Evolutionary conservation across 2,329 filamentous ascomycete genomes (phyloP).

Genomic region (Diaporthe ampelina): DNA sequence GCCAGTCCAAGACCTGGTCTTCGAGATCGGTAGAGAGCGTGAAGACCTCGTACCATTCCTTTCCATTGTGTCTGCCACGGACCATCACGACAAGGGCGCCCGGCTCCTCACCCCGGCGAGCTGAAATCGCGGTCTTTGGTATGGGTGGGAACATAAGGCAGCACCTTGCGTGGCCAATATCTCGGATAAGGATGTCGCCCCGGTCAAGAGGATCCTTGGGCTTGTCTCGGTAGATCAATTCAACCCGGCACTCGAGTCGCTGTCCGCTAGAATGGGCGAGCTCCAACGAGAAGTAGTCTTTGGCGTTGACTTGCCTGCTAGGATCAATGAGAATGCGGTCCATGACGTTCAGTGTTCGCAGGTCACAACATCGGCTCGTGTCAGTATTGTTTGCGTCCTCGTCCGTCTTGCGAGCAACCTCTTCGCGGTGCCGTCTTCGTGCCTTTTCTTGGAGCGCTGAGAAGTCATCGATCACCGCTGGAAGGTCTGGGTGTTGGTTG

Average conservation of each 20-base stretch:
- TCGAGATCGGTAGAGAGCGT: constrained; percentile 83
- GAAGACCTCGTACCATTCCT: constrained; percentile 87
- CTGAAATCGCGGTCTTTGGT: constrained; percentile 80
- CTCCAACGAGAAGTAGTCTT: constrained; percentile 90
- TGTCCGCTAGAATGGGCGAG: constrained; percentile 91
- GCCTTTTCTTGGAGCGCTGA: constrained; percentile 82
- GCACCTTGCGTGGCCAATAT: constrained; percentile 80
- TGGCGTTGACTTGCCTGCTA: constrained; percentile 85
- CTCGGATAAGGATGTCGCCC: constrained; percentile 92
- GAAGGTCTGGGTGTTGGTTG: constrained; percentile 66
- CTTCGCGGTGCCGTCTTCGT: constrained; percentile 73
- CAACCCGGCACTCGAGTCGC: constrained; percentile 88
- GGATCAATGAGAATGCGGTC: constrained; percentile 80
- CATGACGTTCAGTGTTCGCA: constrained; percentile 80
- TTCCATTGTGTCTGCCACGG: constrained; percentile 74
- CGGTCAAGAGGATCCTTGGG: constrained; percentile 73
- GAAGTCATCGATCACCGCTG: constrained; percentile 73
- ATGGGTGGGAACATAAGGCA: constrained; percentile 96
- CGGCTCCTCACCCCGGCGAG: constrained; percentile 78
- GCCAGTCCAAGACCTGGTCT: constrained; percentile 86
- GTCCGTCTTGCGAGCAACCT: constrained; percentile 81
- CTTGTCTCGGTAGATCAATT: constrained; percentile 88
- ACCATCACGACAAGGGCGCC: constrained; percentile 90
- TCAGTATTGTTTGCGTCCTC: constrained; percentile 90
- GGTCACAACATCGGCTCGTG: constrained; percentile 82